These are phyloP conservation scores for Sporothrix phasma DNA, from an alignment of 2,329 filamentous ascomycete genomes.

Conservation along the genomic window DNA sequence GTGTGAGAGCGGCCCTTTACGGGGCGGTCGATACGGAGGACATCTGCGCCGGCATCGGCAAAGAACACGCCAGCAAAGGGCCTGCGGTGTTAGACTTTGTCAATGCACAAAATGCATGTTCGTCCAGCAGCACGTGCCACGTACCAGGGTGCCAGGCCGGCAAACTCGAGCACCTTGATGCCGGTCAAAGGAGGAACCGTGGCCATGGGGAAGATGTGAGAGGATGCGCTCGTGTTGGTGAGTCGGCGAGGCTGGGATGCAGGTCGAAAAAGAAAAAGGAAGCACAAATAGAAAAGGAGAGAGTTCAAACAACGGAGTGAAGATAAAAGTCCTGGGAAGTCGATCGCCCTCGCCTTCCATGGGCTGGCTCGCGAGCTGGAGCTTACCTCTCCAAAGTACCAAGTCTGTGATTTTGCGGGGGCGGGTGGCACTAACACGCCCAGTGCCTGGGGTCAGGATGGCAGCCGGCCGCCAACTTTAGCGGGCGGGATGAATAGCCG, in stretches of 20 bases:
- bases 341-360: not conserved
- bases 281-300: not conserved
- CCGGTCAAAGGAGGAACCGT: conserved; percentile 36
- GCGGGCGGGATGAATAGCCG: conserved; percentile 2
- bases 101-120: not conserved
- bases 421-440: not conserved
- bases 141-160: conserved; percentile 53
- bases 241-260: not conserved
- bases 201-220: conserved; percentile 26
- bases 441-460: not conserved
- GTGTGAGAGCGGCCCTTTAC: conserved; percentile 32
- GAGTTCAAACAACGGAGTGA: not conserved
- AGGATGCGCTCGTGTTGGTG: not conserved
- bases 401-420: conserved; percentile 1
- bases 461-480: not conserved
- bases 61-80: conserved; percentile 84
- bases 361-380: not conserved
- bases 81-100: conserved; percentile 31
- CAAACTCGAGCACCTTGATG: conserved; percentile 50
- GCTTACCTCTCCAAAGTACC: too few relatives aligned
- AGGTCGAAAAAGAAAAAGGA: not conserved
- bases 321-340: not conserved
- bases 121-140: not conserved
- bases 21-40: conserved; percentile 73
- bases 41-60: conserved; percentile 78